Evolutionary conservation across 139 green algal genomes (phyloP), one percentile per base, ranked within the genome.

Genomic region (Mychonastes homosphaera): DNA sequence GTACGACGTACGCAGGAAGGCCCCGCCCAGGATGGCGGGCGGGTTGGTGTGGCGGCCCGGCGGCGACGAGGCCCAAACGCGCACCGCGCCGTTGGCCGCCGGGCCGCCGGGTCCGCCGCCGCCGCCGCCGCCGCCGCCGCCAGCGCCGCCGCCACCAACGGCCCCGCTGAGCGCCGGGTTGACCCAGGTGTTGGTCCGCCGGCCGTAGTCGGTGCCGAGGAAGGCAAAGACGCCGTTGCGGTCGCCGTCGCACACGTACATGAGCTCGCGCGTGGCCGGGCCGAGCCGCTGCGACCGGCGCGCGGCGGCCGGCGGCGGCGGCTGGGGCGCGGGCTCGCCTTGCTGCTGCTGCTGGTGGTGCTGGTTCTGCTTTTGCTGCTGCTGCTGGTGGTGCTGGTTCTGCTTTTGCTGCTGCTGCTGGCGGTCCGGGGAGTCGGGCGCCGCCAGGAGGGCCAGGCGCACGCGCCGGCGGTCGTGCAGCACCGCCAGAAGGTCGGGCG

Each of bases 131-230:
- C 53, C 4, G 55, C 58, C 30, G 72, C 74, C 2, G 74, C 62
- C 24, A 84, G 61, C 50, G 84, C 69, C 1, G 85, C 84, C 62
- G 91, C 91, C 3, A 94, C 73, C 80, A 79, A 94, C n/a, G 60
- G 48, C 68, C 82, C 73, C 13, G 28, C 21, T n/a, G n/a, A n/a
- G n/a, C n/a, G n/a, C n/a, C n/a, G n/a, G n/a, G n/a, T n/a, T n/a
- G n/a, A n/a, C n/a, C n/a, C n/a, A n/a, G n/a, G n/a, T n/a, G n/a
- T n/a, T n/a, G n/a, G n/a, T n/a, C n/a, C n/a, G n/a, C n/a, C n/a
- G 64, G 12, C 69, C 67, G 50, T 78, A 76, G 34, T 72, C 65
- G 47, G 72, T 84, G 19, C 63, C 76, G 13, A 84, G 67, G 61
- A 67, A 68, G 24, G 65, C 46, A 12, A 78, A 36, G 15, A 89